Conservation (phyloP, 2,329 filamentous ascomycete species). For the Calonectria ilicicola region DNA sequence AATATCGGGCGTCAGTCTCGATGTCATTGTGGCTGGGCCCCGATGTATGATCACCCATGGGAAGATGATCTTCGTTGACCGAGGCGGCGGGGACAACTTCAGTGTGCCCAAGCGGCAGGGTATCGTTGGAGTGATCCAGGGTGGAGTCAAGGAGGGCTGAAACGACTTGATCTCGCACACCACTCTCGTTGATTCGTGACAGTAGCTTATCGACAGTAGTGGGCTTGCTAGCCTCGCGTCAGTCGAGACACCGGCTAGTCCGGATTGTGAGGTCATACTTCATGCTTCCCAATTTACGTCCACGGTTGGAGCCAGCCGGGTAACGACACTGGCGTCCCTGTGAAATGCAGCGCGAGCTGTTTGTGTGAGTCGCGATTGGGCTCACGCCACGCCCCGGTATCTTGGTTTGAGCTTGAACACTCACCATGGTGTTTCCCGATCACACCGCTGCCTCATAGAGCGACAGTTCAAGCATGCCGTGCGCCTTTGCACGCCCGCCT, state of each 20-base stretch:
- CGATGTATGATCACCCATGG: too few species aligned
- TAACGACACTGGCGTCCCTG: neutral
- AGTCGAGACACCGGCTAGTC: neutral
- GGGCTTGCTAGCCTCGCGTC: constrained; percentile 19
- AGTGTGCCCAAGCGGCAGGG: too few species aligned
- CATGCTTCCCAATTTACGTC: constrained; percentile 36
- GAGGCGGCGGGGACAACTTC: too few species aligned
- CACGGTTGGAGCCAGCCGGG: constrained; percentile 12
- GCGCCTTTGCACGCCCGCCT: too few species aligned
- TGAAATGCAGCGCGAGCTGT: constrained; percentile 6
- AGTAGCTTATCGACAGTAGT: constrained; percentile 44
- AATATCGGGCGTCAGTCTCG: neutral
- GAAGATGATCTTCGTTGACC: neutral
- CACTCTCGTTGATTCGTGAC: constrained; percentile 39
- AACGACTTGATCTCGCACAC: constrained; percentile 34
- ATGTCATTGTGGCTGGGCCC: too few species aligned
- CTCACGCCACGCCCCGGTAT: too few species aligned
- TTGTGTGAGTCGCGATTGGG: too few species aligned
- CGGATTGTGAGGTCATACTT: constrained; percentile 5
- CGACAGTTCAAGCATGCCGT: too few species aligned
- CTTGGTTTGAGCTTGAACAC: too few species aligned
- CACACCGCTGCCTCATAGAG: too few species aligned
- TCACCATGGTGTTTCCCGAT: too few species aligned
- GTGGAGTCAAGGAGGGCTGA: constrained; percentile 3
- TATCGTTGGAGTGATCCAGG: too few species aligned